These are phyloP conservation scores for Acer campestre DNA, from an alignment of 345 rosid species.

Conservation along the genomic window DNA sequence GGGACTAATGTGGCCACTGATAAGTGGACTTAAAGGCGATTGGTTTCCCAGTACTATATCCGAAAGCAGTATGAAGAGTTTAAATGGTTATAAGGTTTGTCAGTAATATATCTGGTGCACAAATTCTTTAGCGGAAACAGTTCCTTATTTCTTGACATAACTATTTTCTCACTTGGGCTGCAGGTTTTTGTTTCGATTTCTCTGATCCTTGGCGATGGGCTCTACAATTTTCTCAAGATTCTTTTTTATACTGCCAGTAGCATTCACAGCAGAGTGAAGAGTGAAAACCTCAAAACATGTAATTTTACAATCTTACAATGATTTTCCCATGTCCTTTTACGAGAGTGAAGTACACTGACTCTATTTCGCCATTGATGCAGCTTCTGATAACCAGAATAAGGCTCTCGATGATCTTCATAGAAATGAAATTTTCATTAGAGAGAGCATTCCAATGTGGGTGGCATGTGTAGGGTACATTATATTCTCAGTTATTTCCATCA, in stretches of 20 bases:
- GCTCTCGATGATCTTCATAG: constrained; percentile 38
- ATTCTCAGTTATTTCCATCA: constrained; percentile 72
- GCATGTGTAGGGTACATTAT: constrained; percentile 67
- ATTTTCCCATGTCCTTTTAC: background rate
- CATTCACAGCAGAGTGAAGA: constrained; percentile 42
- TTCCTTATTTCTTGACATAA: background rate
- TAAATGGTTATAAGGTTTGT: constrained; percentile 83
- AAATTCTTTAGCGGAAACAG: background rate
- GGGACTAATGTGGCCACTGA: constrained; percentile 97
- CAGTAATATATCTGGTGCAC: background rate
- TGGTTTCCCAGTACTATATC: constrained; percentile 65
- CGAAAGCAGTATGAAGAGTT: constrained; percentile 82
- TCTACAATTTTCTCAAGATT: constrained; percentile 88
- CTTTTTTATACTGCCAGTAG: constrained; percentile 53
- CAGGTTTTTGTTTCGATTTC: constrained; percentile 90
- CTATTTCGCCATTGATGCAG: constrained; percentile 27
- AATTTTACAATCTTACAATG: constrained; percentile 8
- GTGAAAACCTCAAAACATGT: constrained; percentile 43
- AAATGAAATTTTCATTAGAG: constrained; percentile 71
- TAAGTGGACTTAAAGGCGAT: constrained; percentile 60
- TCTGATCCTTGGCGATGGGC: constrained; percentile 86
- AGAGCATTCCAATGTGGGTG: constrained; percentile 77
- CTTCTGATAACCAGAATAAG: constrained; percentile 28
- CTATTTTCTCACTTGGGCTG: constrained; percentile 2
- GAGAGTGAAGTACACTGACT: background rate